Evolutionary conservation across 2,329 filamentous ascomycete genomes (phyloP).

Genomic region (Fusarium sp.): DNA sequence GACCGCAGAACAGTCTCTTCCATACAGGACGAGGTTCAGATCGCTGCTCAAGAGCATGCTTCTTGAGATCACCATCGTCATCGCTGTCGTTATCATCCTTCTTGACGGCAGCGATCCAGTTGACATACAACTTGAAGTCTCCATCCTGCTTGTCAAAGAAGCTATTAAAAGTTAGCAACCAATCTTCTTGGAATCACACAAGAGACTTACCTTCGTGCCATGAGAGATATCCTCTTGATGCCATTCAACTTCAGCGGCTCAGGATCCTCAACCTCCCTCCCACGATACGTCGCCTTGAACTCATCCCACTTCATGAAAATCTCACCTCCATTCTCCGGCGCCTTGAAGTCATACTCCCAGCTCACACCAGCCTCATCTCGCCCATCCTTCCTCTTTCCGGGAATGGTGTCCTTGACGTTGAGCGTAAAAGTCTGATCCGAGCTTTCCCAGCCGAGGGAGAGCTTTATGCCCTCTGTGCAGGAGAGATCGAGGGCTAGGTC

Average conservation of each 20-base stretch:
- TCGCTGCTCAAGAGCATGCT: constrained; percentile 6
- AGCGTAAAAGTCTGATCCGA: constrained; percentile 74
- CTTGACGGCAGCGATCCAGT: constrained; percentile 43
- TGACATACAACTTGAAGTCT: constrained; percentile 58
- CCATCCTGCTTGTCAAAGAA: constrained; percentile 81
- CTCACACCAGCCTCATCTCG: constrained; percentile 76
- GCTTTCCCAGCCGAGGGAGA: constrained; percentile 64
- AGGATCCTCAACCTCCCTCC: constrained; percentile 69
- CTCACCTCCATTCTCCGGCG: constrained; percentile 42
- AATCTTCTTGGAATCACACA: background rate
- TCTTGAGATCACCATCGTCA: constrained; percentile 36
- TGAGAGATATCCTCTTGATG: constrained; percentile 75
- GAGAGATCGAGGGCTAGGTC: constrained; percentile 70
- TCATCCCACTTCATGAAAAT: constrained; percentile 70
- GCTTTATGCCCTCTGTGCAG: constrained; percentile 66
- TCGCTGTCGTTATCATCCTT: constrained; percentile 38
- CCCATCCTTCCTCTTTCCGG: constrained; percentile 66
- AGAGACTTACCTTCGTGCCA: constrained; percentile 77
- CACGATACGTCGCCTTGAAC: constrained; percentile 78
- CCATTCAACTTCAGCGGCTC: constrained; percentile 65
- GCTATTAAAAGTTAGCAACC: constrained; percentile 54
- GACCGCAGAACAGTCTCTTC: constrained; percentile 42
- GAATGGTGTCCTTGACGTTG: constrained; percentile 75
- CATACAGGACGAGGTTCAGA: constrained; percentile 30
- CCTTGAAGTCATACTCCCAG: constrained; percentile 76